phyloP scores from a whole-genome alignment of 2,329 filamentous ascomycete species.

The Nemania diffusa region DNA sequence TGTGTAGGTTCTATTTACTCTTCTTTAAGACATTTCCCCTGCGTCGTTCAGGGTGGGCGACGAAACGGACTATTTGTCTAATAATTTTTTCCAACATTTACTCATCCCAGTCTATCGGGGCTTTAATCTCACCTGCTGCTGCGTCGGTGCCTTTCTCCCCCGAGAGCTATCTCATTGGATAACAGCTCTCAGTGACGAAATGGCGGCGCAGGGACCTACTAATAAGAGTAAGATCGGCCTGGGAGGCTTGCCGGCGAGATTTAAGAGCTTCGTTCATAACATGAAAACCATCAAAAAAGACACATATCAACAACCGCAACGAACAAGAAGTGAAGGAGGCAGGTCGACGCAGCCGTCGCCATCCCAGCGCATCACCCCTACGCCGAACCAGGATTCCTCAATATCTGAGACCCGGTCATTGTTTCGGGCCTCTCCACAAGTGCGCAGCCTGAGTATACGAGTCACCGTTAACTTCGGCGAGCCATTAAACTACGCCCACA shows the following conservation, averaged over 20 bases:
- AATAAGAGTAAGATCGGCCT: constrained; percentile 35
- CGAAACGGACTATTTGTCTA: background rate
- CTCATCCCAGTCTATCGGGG: background rate
- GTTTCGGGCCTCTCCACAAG: constrained; percentile 35
- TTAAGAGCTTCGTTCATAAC: constrained; percentile 45
- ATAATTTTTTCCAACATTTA: background rate
- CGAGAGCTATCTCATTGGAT: constrained; percentile 22
- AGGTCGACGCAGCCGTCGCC: constrained; percentile 20
- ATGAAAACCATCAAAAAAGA: constrained; percentile 42
- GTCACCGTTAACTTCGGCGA: constrained; percentile 59
- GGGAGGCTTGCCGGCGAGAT: constrained; percentile 40
- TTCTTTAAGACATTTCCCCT: background rate
- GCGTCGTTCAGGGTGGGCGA: background rate
- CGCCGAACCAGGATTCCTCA: background rate
- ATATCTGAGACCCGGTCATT: constrained; percentile 31
- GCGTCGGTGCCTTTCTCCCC: constrained; percentile 2
- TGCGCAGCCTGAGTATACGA: constrained; percentile 53
- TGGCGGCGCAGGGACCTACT: constrained; percentile 35
- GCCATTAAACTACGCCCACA: constrained; percentile 57
- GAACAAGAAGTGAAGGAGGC: constrained; percentile 35
- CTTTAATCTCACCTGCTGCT: constrained; percentile 13
- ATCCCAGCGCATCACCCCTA: constrained; percentile 22
- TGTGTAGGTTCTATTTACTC: background rate
- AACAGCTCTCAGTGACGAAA: constrained; percentile 17
- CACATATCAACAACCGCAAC: constrained; percentile 35